Conservation (phyloP, 2,329 filamentous ascomycete species). For the Trichocomaceae sp. region DNA sequence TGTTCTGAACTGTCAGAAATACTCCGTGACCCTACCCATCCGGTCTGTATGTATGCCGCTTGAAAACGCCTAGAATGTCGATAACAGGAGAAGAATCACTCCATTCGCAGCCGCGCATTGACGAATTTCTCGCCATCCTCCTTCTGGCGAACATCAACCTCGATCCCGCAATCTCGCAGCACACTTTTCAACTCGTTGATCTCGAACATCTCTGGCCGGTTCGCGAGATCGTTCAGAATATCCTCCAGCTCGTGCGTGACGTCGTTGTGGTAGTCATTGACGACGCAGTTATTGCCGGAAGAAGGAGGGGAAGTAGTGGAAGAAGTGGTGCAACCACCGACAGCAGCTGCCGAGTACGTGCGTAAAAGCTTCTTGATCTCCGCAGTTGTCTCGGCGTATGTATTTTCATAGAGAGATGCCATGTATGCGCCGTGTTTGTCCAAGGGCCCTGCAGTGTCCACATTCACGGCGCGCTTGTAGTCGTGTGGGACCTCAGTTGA, state of each 20-base stretch:
- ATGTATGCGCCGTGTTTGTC: not conserved
- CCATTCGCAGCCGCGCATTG: not conserved
- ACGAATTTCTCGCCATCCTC: not conserved
- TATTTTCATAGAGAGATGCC: not conserved
- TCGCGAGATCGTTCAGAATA: not conserved
- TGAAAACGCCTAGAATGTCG: too few relatives aligned
- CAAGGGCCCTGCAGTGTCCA: not conserved
- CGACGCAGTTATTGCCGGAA: not conserved
- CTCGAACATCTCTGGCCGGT: slow-evolving; percentile 2
- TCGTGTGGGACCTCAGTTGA: not conserved
- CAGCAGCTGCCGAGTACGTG: not conserved
- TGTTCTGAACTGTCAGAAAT: not conserved
- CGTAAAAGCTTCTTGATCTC: slow-evolving; percentile 4
- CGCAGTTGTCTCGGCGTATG: slow-evolving; percentile 5
- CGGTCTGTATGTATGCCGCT: too few relatives aligned
- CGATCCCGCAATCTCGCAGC: slow-evolving; percentile 5
- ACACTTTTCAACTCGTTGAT: not conserved
- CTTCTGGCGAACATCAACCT: not conserved
- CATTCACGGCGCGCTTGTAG: not conserved
- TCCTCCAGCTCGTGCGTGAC: not conserved
- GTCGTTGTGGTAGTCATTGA: not conserved
- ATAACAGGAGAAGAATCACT: not conserved
- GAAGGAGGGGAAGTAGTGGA: too few relatives aligned
- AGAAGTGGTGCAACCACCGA: not conserved
- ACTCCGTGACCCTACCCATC: not conserved